These are phyloP conservation scores for Pinus taeda DNA, from an alignment of 75 land plant species.

Conservation along the genomic window DNA sequence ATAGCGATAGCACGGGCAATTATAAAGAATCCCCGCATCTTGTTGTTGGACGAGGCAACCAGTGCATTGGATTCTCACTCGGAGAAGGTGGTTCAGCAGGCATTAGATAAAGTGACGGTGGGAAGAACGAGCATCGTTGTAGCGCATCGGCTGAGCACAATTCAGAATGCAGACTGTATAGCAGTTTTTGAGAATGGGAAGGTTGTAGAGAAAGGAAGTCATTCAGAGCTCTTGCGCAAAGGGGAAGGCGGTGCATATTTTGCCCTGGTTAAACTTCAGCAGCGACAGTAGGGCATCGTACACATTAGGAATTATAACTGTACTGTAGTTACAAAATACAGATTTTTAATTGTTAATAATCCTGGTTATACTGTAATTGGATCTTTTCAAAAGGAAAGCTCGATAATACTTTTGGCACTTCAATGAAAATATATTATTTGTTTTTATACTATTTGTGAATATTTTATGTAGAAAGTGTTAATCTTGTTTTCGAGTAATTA, in stretches of 20 bases:
- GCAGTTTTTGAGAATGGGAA: slow-evolving; percentile 55
- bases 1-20: slow-evolving; percentile 32
- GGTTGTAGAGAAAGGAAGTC: slow-evolving; percentile 58
- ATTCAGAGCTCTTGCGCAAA: slow-evolving; percentile 34
- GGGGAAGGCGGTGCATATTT: slow-evolving; percentile 58
- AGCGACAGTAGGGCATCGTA: no score
- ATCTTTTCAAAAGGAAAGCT: no score
- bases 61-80: slow-evolving; percentile 63
- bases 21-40: slow-evolving; percentile 25
- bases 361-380: no score
- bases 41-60: slow-evolving; percentile 57
- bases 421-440: no score
- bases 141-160: slow-evolving; percentile 70
- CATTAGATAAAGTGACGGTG: slow-evolving; percentile 23
- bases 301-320: no score
- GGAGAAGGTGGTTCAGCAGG: slow-evolving; percentile 53
- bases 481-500: no score
- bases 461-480: no score
- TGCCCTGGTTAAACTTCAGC: slow-evolving; percentile 7
- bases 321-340: no score
- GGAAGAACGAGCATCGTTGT: slow-evolving; percentile 54
- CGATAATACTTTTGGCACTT: no score
- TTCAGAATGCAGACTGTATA: slow-evolving; percentile 54
- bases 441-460: no score
- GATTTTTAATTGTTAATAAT: no score